These are phyloP conservation scores for Aspergillus heteromorphus DNA, from an alignment of 495 filamentous ascomycete species.

Conservation along the genomic window DNA sequence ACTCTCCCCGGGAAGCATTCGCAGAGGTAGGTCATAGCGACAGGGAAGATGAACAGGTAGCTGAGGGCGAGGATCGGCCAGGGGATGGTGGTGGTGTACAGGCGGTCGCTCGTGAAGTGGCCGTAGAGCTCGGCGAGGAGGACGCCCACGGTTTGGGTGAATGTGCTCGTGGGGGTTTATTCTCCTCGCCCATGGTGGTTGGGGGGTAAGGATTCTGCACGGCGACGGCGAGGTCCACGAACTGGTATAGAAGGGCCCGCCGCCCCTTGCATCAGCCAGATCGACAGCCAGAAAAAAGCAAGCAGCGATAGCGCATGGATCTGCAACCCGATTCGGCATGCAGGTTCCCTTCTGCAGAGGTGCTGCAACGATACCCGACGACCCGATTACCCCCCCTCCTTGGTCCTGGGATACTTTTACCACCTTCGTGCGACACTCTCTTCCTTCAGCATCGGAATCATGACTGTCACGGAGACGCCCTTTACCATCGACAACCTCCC, in stretches of 20 bases:
- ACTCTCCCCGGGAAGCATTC: neutral
- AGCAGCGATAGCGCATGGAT: neutral
- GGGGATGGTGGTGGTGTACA: neutral
- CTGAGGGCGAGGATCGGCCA: neutral
- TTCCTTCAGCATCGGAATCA: neutral
- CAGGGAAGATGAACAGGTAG: neutral
- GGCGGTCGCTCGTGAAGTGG: neutral
- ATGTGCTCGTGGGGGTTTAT: neutral
- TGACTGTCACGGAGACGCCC: slow-evolving; percentile 20
- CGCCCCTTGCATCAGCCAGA: neutral
- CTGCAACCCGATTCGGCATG: neutral
- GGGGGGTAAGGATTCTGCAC: neutral
- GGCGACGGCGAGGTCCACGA: neutral
- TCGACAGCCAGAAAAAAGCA: neutral
- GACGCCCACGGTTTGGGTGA: neutral
- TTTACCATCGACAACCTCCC: slow-evolving; percentile 80
- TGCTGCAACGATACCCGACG: neutral
- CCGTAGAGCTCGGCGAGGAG: neutral
- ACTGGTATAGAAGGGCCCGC: neutral
- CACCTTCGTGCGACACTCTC: neutral
- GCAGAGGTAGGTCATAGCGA: neutral
- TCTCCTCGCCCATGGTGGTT: neutral
- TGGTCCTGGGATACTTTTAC: neutral
- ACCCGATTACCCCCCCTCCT: neutral
- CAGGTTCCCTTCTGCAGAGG: neutral